Base-by-base conservation (phyloP, 2,329 filamentous ascomycete species). In the Colletotrichum zoysiae region DNA sequence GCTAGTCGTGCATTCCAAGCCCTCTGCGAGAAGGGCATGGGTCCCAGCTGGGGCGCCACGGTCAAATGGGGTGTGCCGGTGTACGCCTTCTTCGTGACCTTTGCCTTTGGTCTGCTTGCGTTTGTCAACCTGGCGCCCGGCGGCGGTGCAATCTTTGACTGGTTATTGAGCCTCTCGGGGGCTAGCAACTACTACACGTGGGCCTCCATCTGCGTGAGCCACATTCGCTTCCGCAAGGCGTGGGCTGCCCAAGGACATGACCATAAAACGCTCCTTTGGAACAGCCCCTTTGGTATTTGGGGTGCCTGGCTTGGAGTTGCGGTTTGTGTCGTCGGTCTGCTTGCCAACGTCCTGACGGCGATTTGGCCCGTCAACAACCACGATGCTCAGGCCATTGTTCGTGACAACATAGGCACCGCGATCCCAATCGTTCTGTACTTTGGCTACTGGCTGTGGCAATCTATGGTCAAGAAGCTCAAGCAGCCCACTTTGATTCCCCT, bases 151-250 rank as follows among this genome's bases (percentile, higher is more conserved):
- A 81, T 86, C 53, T 86, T 86, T 75, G 76, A 80, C 50, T 86
- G 84, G 84, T 79, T 86, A 62, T 79, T 84, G 58, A 84, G 85
- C 60, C 77, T 87, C 9, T 82, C 82, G 51, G 84, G 84, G 2
- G 81, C 85, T 20, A 81, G 83, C 38, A 83, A 82, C 58, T 79
- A 86, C 68, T 83, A 87, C 73, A 86, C 84, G 57, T 88, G 86
- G 86, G 80, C 81, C 30, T 84, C 79, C 67, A 83, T 86, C 71
- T 84, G 81, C 74, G 71, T 84, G 40, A 82, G 83, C 44, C 86
- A 86, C 74, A 81, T 87, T 73, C 82, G 82, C 61, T 85, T 85
- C 76, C 80, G 83, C 73, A 75, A 77, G 9, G 85, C 83, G 5
- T 78, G 84, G 57, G 78, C 78, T 33, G 78, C 76, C 0, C 84